Evolutionary conservation across 148 eudicot species (phyloP).

Genomic region (Rhododendron mucronatum): DNA sequence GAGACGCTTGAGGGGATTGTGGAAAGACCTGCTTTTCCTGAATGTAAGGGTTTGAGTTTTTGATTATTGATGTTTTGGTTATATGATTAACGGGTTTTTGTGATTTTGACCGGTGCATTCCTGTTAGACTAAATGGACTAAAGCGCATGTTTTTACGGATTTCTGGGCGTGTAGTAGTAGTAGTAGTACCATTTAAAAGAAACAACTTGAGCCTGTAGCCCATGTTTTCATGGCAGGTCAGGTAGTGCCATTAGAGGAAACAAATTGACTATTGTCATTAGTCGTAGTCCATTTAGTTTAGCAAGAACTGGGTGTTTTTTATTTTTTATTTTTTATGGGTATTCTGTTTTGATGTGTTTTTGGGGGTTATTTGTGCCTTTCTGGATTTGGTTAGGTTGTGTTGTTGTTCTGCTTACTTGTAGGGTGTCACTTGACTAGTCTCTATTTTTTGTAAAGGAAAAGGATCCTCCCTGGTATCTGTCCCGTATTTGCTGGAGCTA

Average conservation of each 20-base stretch:
- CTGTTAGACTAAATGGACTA: too few species aligned
- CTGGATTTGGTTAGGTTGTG: neutral
- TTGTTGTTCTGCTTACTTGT: neutral
- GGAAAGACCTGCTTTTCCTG: constrained; percentile 56
- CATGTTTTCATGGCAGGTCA: too few species aligned
- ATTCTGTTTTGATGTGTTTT: neutral
- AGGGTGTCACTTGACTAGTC: constrained; percentile 2
- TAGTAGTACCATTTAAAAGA: too few species aligned
- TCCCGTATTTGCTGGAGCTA: neutral
- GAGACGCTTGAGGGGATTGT: constrained; percentile 82
- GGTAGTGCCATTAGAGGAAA: too few species aligned
- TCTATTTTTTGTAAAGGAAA: neutral
- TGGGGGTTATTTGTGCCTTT: neutral
- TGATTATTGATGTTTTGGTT: neutral
- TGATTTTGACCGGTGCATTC: neutral
- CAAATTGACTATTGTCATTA: too few species aligned
- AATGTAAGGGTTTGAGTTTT: constrained; percentile 47
- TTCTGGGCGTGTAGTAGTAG: neutral
- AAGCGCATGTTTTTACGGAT: neutral
- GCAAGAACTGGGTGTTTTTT: neutral
- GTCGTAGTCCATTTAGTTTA: too few species aligned
- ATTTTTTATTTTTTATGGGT: neutral
- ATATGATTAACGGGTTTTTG: neutral
- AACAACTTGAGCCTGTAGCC: neutral
- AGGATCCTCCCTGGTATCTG: too few species aligned